Conservation (phyloP, 768 basidiomycete genomes). For the Obba rivulosa region DNA sequence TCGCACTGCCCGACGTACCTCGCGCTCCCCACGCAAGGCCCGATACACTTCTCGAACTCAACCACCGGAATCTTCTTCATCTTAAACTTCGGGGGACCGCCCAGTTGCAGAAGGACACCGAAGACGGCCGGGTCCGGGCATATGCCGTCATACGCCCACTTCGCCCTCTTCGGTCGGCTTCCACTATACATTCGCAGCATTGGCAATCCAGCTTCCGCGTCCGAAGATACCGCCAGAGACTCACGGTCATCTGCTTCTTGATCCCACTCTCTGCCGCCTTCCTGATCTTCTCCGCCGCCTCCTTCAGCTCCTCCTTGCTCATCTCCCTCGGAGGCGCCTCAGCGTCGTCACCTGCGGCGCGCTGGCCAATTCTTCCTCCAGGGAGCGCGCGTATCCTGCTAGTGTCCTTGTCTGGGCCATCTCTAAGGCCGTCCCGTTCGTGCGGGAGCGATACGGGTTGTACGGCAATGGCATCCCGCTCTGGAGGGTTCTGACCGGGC, state of each 20-base stretch:
- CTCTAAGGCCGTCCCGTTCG: no score
- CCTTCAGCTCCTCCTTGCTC: slow-evolving; percentile 33
- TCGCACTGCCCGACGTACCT: slow-evolving; percentile 27
- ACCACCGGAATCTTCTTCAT: slow-evolving; percentile 31
- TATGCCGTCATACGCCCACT: slow-evolving; percentile 49
- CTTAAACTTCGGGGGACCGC: slow-evolving; percentile 44
- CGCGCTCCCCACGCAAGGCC: slow-evolving; percentile 26
- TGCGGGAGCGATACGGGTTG: no score
- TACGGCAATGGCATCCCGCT: no score
- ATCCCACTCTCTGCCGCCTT: slow-evolving; percentile 44
- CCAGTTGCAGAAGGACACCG: slow-evolving; percentile 37
- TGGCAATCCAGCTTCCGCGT: not conserved
- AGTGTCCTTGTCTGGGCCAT: no score
- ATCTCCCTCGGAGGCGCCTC: slow-evolving; percentile 14
- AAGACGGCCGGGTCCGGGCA: slow-evolving; percentile 44
- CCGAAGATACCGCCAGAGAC: slow-evolving; percentile 3
- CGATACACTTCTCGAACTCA: slow-evolving; percentile 18
- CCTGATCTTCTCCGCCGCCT: slow-evolving; percentile 39
- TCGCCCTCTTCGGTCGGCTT: slow-evolving; percentile 39
- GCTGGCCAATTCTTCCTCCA: slow-evolving; percentile 20
- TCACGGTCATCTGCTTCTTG: slow-evolving; percentile 43
- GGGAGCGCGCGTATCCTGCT: slow-evolving; percentile 23
- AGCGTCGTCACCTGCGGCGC: not conserved
- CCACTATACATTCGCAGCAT: slow-evolving; percentile 33
- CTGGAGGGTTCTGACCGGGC: no score